phyloP scores from a whole-genome alignment of 2,329 filamentous ascomycete genomes.

The Gaeumannomyces sp. region DNA sequence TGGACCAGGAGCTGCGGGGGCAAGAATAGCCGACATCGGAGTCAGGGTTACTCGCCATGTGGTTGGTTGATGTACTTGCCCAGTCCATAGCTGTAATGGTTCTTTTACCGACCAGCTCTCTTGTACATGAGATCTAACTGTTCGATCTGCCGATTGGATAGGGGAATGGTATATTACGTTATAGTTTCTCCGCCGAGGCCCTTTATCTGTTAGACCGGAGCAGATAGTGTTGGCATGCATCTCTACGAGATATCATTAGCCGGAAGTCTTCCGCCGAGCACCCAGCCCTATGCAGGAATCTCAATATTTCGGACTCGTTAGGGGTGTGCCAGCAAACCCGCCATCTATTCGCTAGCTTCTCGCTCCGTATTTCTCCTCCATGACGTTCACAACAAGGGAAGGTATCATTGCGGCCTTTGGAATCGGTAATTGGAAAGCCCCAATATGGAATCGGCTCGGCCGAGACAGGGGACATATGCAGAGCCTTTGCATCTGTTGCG shows the following conservation, averaged over 20 bases:
- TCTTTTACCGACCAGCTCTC: background rate
- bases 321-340: too few relatives aligned
- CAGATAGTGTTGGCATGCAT: background rate
- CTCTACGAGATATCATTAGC: background rate
- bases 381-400: background rate
- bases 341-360: background rate
- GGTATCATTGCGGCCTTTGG: too few relatives aligned
- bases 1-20: conserved; percentile 41
- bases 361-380: background rate
- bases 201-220: background rate
- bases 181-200: background rate
- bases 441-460: too few relatives aligned
- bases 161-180: background rate
- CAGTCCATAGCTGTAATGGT: background rate
- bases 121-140: background rate
- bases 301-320: background rate
- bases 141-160: too few relatives aligned
- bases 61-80: background rate
- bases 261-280: background rate
- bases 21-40: background rate
- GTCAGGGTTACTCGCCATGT: background rate
- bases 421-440: too few relatives aligned
- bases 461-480: too few relatives aligned
- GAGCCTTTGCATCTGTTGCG: too few relatives aligned
- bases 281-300: too few relatives aligned